Evolutionary conservation across 1,284 basidiomycete species (phyloP).

Genomic region (Papiliotrema nemorosa): DNA sequence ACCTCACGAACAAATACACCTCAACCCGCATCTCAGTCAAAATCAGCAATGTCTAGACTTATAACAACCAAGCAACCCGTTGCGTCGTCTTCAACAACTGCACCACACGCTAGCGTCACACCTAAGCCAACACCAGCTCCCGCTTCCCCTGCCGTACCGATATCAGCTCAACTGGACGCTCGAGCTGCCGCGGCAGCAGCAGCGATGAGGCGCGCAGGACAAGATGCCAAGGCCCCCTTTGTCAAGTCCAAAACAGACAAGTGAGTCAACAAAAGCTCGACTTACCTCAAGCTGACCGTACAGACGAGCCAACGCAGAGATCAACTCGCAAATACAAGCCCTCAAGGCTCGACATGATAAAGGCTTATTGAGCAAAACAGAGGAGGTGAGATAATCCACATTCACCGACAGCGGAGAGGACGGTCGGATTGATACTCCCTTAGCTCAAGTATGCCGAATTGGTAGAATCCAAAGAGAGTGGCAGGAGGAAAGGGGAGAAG

Average conservation of each 20-base stretch:
- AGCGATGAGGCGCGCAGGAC: slow-evolving; percentile 42
- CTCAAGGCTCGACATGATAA: slow-evolving; percentile 46
- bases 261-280: slow-evolving; percentile 20
- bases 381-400: slow-evolving; percentile 43
- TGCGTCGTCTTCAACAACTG: slow-evolving; percentile 1
- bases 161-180: slow-evolving; percentile 27
- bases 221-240: slow-evolving; percentile 46
- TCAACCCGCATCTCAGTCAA: slow-evolving; percentile 17
- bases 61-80: slow-evolving; percentile 14
- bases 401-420: background rate
- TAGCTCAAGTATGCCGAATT: slow-evolving; percentile 48
- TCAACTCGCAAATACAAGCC: slow-evolving; percentile 39
- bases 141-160: slow-evolving; percentile 2
- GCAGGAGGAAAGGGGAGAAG: slow-evolving; percentile 25
- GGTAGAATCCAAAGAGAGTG: slow-evolving; percentile 34
- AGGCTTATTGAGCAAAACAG: slow-evolving; percentile 45
- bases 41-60: slow-evolving; percentile 31
- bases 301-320: slow-evolving; percentile 43
- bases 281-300: background rate
- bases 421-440: background rate
- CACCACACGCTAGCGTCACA: background rate
- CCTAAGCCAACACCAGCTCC: slow-evolving; percentile 3
- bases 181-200: slow-evolving; percentile 43
- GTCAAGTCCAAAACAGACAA: slow-evolving; percentile 46
- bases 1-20: slow-evolving; percentile 20